phyloP scores from a whole-genome alignment of 352 stramenopile genomes.

The Pythium aquatile region DNA sequence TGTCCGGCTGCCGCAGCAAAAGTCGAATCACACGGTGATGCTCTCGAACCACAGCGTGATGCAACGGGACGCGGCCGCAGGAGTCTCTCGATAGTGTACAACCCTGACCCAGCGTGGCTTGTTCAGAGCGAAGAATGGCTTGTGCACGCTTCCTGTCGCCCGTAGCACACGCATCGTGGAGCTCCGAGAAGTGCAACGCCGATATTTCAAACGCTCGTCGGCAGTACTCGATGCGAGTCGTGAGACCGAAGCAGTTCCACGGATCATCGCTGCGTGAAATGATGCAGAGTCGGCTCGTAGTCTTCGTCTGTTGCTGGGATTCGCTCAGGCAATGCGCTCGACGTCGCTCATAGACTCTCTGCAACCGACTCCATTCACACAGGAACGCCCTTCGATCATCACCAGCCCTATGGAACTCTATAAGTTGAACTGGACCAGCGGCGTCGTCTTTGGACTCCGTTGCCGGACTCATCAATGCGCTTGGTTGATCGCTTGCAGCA shows the following conservation, averaged over 20 bases:
- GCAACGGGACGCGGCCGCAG: constrained; percentile 43
- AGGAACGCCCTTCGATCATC: background rate
- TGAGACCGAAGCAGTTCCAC: constrained; percentile 42
- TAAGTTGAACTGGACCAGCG: background rate
- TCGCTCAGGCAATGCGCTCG: background rate
- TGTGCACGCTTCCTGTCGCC: constrained; percentile 25
- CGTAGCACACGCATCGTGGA: constrained; percentile 36
- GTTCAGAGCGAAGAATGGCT: constrained; percentile 16
- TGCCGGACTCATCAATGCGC: background rate
- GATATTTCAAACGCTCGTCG: constrained; percentile 38
- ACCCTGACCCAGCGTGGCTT: too few species aligned
- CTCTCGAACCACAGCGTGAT: constrained; percentile 51
- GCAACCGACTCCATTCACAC: constrained; percentile 8
- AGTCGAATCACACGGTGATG: constrained; percentile 31
- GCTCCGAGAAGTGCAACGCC: constrained; percentile 28
- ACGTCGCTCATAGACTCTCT: constrained; percentile 6
- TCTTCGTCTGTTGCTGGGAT: constrained; percentile 1
- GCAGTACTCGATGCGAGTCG: constrained; percentile 17
- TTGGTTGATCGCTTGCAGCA: too few species aligned
- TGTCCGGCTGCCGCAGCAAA: constrained; percentile 39
- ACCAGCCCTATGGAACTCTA: background rate
- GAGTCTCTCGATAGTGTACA: constrained; percentile 37
- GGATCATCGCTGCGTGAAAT: constrained; percentile 20
- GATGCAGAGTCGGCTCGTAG: constrained; percentile 13
- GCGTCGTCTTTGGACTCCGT: background rate